phyloP scores from a whole-genome alignment of 306 rosid genomes.

The Sicyos baderoa region DNA sequence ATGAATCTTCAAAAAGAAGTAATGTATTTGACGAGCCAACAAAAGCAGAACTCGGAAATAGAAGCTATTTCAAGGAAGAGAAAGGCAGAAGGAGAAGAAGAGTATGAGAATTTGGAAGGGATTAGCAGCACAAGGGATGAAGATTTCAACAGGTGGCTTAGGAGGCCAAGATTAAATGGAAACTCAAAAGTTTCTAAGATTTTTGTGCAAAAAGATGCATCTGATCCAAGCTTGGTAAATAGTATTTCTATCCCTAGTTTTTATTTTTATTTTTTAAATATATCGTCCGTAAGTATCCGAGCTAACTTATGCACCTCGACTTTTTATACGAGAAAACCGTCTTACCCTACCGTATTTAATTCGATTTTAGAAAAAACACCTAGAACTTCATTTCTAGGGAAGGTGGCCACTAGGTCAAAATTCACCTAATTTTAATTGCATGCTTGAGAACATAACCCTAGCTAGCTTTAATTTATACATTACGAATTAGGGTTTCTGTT shows the following conservation, averaged over 20 bases:
- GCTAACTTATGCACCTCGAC: too few species aligned
- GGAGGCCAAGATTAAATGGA: slow-evolving; percentile 25
- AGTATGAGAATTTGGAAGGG: not conserved
- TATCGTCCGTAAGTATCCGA: too few species aligned
- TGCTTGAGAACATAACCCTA: too few species aligned
- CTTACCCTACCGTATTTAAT: too few species aligned
- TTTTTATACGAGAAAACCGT: too few species aligned
- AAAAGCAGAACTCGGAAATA: slow-evolving; percentile 15
- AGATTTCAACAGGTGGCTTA: slow-evolving; percentile 30
- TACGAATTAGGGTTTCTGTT: not conserved
- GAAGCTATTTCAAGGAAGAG: slow-evolving; percentile 40
- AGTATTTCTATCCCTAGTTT: not conserved
- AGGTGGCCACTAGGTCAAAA: too few species aligned
- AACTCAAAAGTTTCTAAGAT: slow-evolving; percentile 43
- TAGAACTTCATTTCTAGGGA: too few species aligned
- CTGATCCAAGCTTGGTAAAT: slow-evolving; percentile 58
- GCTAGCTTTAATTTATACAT: too few species aligned
- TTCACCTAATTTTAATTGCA: not conserved
- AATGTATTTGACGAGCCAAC: slow-evolving; percentile 25
- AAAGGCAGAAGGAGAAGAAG: slow-evolving; percentile 33
- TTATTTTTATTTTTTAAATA: too few species aligned
- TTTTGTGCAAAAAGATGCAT: slow-evolving; percentile 49
- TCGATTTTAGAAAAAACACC: too few species aligned
- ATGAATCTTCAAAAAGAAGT: slow-evolving; percentile 31
- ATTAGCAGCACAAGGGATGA: slow-evolving; percentile 37